phyloP scores from a whole-genome alignment of 306 rosid genomes.

The Morella rubra region DNA sequence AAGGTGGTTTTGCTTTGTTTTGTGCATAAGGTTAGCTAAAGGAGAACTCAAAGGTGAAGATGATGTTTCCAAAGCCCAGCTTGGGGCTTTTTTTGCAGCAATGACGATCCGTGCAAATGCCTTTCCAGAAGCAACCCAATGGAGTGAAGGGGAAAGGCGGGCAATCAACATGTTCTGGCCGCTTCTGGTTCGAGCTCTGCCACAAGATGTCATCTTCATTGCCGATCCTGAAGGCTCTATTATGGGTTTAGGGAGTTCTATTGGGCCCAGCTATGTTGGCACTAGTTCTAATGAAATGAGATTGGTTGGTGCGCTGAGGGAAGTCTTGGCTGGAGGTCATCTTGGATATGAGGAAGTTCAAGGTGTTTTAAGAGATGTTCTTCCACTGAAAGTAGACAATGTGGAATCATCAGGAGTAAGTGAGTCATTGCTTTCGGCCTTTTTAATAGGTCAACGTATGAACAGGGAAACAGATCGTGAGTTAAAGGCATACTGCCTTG shows the following conservation, averaged over 20 bases:
- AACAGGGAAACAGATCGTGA: constrained; percentile 94
- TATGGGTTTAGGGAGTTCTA: constrained; percentile 75
- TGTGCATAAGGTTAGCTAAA: constrained; percentile 44
- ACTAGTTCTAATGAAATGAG: constrained; percentile 74
- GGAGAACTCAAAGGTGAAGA: constrained; percentile 72
- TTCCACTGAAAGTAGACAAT: constrained; percentile 53
- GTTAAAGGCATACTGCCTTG: constrained; percentile 91
- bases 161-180: constrained; percentile 90
- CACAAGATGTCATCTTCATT: constrained; percentile 73
- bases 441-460: constrained; percentile 96
- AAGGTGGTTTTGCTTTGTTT: background rate
- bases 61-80: constrained; percentile 77
- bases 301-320: constrained; percentile 92
- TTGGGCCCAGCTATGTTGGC: constrained; percentile 81
- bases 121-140: constrained; percentile 90
- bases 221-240: constrained; percentile 93
- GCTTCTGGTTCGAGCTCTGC: constrained; percentile 68
- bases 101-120: constrained; percentile 93
- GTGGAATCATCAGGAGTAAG: constrained; percentile 50
- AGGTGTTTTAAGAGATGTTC: constrained; percentile 77
- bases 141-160: constrained; percentile 95
- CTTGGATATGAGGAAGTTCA: constrained; percentile 96
- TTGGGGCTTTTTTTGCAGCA: constrained; percentile 91
- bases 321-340: constrained; percentile 93
- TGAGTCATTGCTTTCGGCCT: constrained; percentile 85